Percentiles rank a stretch among this genome's conserved stretches.
Conservation (phyloP, 257 asterid species). For the Primulina huaijiensis region DNA sequence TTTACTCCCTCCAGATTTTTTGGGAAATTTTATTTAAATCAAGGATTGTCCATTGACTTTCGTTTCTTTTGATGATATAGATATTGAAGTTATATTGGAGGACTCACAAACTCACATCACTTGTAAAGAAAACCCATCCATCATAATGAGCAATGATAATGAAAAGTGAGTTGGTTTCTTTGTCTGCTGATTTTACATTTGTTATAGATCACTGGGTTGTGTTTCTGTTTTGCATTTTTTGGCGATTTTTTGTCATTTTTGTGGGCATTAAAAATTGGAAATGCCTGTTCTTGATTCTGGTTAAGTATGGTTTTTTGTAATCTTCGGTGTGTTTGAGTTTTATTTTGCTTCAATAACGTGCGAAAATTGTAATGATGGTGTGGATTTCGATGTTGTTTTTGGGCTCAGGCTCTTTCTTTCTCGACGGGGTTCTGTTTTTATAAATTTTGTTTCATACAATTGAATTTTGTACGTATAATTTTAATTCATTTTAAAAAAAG, state of each 20-base stretch:
- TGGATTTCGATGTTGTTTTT: slow-evolving; percentile 16
- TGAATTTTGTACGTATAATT: not conserved
- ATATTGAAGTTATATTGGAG: not conserved
- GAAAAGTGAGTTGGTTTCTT: not conserved
- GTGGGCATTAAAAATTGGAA: not conserved
- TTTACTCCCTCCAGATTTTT: not conserved
- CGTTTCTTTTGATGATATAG: not conserved
- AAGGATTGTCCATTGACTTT: not conserved
- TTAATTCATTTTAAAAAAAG: no score
- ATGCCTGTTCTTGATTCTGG: slow-evolving; percentile 26
- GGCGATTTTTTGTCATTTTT: not conserved
- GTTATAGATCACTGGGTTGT: not conserved
- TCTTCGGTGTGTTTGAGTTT: slow-evolving; percentile 23
- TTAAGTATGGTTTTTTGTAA: slow-evolving; percentile 24
- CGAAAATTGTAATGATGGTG: not conserved
- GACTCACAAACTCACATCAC: not conserved
- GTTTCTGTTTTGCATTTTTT: slow-evolving; percentile 19
- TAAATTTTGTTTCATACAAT: not conserved
- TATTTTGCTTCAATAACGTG: slow-evolving; percentile 16
- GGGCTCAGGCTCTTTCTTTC: not conserved
- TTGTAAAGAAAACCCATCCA: not conserved
- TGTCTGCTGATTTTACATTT: not conserved
- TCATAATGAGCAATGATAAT: not conserved
- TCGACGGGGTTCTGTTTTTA: not conserved
- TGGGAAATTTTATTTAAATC: not conserved